These are phyloP conservation scores for Eutypa lata DNA, from an alignment of 2,329 filamentous ascomycete genomes.

Conservation along the genomic window DNA sequence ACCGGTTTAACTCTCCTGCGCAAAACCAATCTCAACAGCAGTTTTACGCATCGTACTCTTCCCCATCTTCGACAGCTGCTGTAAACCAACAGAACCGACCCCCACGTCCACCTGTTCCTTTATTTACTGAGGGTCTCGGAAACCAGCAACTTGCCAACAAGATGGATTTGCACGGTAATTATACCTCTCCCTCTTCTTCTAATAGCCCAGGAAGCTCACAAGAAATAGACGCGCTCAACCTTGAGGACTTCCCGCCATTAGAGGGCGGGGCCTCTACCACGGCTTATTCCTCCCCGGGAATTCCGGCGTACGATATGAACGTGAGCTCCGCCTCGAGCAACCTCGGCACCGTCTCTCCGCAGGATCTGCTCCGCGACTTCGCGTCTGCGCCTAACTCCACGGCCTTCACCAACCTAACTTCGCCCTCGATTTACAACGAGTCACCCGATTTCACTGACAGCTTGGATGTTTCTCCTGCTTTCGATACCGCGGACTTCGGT, in stretches of 20 bases:
- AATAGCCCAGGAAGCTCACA: constrained; percentile 28
- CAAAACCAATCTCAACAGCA: constrained; percentile 43
- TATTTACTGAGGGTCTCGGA: constrained; percentile 62
- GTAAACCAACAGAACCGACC: constrained; percentile 52
- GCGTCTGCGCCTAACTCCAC: constrained; percentile 78
- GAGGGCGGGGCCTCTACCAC: constrained; percentile 48
- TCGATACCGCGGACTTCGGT: constrained; percentile 58
- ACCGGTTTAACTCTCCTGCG: constrained; percentile 54
- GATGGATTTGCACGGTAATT: constrained; percentile 58
- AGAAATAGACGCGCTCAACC: constrained; percentile 49
- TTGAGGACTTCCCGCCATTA: constrained; percentile 58
- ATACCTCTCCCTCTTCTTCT: constrained; percentile 5
- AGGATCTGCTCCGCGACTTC: constrained; percentile 71
- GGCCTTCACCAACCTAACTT: constrained; percentile 79
- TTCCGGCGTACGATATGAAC: constrained; percentile 50
- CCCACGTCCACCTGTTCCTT: constrained; percentile 66
- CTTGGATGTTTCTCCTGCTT: constrained; percentile 77
- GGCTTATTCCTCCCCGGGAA: constrained; percentile 52
- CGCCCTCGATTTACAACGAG: constrained; percentile 73
- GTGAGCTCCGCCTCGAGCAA: constrained; percentile 47
- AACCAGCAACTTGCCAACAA: constrained; percentile 43
- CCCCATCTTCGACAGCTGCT: constrained; percentile 57
- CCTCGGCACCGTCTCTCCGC: constrained; percentile 75
- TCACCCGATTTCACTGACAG: constrained; percentile 70
- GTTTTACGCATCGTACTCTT: constrained; percentile 64